These are phyloP conservation scores for Aureobasidium sp. DNA, from an alignment of 2,329 filamentous ascomycete species.

Conservation along the genomic window DNA sequence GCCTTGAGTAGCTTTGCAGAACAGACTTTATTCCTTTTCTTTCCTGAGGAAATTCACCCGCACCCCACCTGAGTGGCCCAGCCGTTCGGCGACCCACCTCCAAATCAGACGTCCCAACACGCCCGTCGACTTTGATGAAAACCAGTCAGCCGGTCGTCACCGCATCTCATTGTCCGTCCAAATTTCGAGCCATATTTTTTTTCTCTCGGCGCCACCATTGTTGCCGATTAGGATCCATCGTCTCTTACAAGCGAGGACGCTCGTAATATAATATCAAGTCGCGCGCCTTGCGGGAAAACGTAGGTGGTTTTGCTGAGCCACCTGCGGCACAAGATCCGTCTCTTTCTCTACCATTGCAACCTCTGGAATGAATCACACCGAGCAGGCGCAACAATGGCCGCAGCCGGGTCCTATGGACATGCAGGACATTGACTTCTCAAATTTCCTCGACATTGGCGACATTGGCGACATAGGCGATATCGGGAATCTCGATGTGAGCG, in stretches of 20 bases:
- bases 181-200: constrained; percentile 1
- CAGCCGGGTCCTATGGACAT: constrained; percentile 34
- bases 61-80: too few species aligned
- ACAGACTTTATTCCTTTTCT: too few species aligned
- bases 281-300: constrained; percentile 1
- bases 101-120: too few species aligned
- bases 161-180: background rate
- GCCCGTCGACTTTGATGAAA: background rate
- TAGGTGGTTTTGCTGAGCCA: constrained; percentile 15
- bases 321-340: constrained; percentile 18
- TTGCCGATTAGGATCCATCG: background rate
- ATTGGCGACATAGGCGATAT: constrained; percentile 33
- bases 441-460: constrained; percentile 36
- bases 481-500: constrained; percentile 30
- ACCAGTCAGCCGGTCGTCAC: background rate
- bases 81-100: too few species aligned
- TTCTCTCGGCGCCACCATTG: background rate
- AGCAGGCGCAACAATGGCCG: constrained; percentile 31
- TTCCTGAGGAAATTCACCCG: too few species aligned
- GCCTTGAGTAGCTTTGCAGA: too few species aligned
- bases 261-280: constrained; percentile 3
- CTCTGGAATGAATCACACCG: constrained; percentile 24
- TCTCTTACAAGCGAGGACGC: background rate
- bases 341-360: background rate
- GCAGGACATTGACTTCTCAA: constrained; percentile 39